A percentile compares a stretch with the other conserved stretches of the same genome.
Evolutionary conservation across 805 yeast genomes (phyloP).

Genomic region (Barnettozyma botsteinii): DNA sequence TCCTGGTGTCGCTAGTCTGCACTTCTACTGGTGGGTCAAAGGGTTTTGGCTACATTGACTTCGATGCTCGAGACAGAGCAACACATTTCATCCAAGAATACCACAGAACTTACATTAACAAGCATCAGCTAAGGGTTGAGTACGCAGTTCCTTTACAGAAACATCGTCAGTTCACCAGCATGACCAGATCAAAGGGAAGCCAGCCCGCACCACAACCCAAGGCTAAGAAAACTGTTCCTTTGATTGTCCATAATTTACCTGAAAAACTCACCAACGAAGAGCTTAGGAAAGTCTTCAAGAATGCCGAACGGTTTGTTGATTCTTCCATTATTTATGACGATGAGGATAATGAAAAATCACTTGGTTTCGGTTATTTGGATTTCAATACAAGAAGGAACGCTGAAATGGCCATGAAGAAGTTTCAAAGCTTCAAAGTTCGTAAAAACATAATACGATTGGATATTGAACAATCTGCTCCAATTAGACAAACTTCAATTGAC

Average conservation of each 20-base stretch:
- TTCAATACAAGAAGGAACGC: neutral
- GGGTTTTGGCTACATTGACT: constrained; percentile 4
- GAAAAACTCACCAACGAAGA: neutral
- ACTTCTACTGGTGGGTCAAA: neutral
- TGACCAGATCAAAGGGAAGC: no score
- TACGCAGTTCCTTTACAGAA: neutral
- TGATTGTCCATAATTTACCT: neutral
- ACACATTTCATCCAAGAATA: constrained; percentile 3
- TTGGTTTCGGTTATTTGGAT: constrained; percentile 1
- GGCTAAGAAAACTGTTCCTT: neutral
- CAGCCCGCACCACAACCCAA: neutral
- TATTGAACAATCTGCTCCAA: neutral
- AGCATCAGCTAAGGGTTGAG: neutral
- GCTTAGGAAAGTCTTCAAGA: neutral
- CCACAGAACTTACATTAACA: neutral
- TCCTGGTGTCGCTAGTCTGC: neutral
- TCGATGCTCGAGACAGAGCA: neutral
- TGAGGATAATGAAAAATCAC: neutral
- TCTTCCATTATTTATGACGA: neutral
- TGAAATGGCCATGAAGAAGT: neutral
- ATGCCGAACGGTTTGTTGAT: neutral
- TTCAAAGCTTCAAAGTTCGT: neutral
- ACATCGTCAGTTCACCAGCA: neutral
- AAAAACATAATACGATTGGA: neutral
- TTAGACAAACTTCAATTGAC: no score